A percentile compares a stretch with the other conserved stretches of the same genome.
Conservation (phyloP, 2,329 filamentous ascomycete genomes). For the Gyromitra esculenta region DNA sequence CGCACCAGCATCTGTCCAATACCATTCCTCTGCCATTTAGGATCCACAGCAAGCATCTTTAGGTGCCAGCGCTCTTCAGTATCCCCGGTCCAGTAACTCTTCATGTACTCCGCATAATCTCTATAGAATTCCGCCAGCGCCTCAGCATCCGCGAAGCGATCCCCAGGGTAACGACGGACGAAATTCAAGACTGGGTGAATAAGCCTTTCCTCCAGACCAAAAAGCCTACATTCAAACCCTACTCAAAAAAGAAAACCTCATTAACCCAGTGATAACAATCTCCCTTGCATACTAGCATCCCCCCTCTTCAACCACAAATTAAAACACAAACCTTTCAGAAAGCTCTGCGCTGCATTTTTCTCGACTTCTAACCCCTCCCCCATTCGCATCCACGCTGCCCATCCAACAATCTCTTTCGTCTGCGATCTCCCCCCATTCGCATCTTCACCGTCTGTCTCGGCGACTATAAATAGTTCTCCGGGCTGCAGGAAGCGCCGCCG, state of each 20-base stretch:
- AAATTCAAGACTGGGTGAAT: constrained; percentile 3
- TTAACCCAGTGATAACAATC: too few species aligned
- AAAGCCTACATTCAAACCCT: constrained; percentile 36
- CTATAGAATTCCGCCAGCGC: background rate
- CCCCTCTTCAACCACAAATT: background rate
- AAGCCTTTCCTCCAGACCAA: constrained; percentile 11
- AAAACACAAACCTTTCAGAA: constrained; percentile 36
- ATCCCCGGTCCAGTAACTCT: constrained; percentile 6
- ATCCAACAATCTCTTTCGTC: constrained; percentile 38
- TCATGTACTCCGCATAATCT: background rate
- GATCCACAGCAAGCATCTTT: constrained; percentile 35
- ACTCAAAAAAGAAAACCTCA: background rate
- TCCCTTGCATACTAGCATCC: too few species aligned
- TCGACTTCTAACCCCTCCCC: constrained; percentile 16
- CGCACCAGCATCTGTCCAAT: constrained; percentile 30
- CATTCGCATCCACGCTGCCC: constrained; percentile 36
- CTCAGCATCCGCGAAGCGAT: constrained; percentile 25
- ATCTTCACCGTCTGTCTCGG: constrained; percentile 16
- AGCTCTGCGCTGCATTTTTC: background rate
- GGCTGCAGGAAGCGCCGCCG: constrained; percentile 4
- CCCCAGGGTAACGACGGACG: constrained; percentile 10
- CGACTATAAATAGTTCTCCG: background rate
- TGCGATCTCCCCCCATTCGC: constrained; percentile 4
- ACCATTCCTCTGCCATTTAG: constrained; percentile 38
- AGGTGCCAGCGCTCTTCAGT: constrained; percentile 44